A percentile compares a stretch with the other conserved stretches of the same genome.
Conservation (phyloP, 2,329 filamentous ascomycete genomes). For the Phoma sp. region DNA sequence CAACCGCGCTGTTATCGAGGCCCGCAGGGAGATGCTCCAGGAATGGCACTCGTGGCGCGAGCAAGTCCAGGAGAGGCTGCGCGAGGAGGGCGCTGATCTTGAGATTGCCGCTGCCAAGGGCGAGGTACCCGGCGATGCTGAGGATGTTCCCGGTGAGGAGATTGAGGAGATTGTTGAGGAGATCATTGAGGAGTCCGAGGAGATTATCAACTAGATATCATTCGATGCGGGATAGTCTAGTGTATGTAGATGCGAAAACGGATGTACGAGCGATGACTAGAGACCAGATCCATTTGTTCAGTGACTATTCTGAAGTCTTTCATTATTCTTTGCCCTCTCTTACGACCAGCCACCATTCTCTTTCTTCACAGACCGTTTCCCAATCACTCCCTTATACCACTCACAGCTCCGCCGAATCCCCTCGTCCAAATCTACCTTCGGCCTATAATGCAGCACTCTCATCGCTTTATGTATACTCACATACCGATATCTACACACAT, state of each 20-base stretch:
- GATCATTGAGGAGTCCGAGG: conserved; percentile 86
- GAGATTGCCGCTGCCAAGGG: conserved; percentile 63
- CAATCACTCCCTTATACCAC: conserved; percentile 11
- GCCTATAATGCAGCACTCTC: conserved; percentile 60
- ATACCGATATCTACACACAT: conserved; percentile 63
- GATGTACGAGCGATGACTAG: conserved; percentile 6
- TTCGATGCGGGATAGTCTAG: not conserved
- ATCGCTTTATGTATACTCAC: conserved; percentile 61
- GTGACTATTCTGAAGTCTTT: not conserved
- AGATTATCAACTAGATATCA: conserved; percentile 60
- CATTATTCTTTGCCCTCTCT: not conserved
- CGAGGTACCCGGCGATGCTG: conserved; percentile 51
- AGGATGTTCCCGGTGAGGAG: conserved; percentile 62
- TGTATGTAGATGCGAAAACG: conserved; percentile 7
- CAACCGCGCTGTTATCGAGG: conserved; percentile 92
- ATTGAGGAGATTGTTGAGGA: conserved; percentile 86
- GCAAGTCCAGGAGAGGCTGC: conserved; percentile 71
- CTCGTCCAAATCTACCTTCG: conserved; percentile 60
- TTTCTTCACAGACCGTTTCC: conserved; percentile 1
- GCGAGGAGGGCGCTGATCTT: conserved; percentile 62
- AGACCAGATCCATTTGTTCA: not conserved
- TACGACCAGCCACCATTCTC: conserved; percentile 11
- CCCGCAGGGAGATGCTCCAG: conserved; percentile 78
- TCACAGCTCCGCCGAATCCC: conserved; percentile 51
- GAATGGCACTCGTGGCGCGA: conserved; percentile 91